Evolutionary conservation across 257 asterid genomes (phyloP).

Genomic region (Leonotis leonurus): DNA sequence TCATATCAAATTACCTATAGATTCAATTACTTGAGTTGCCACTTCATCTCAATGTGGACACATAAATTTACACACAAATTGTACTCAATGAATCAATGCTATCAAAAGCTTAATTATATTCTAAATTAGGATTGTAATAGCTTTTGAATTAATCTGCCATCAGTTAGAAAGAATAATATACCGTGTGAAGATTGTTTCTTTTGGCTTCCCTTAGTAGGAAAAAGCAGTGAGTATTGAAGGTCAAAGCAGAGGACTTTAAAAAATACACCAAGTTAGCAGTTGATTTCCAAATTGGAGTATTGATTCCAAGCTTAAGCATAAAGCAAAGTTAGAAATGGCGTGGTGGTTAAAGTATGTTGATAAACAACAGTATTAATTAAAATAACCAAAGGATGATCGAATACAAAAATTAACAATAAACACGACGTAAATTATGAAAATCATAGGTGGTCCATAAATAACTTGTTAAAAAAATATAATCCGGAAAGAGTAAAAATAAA

Average conservation of each 20-base stretch:
- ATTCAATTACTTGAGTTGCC: too few relatives aligned
- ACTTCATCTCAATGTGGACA: too few relatives aligned
- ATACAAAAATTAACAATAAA: not conserved
- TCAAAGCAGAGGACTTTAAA: conserved; percentile 10
- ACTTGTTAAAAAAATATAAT: too few relatives aligned
- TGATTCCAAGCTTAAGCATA: conserved; percentile 30
- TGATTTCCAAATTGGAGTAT: conserved; percentile 15
- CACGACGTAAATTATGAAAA: too few relatives aligned
- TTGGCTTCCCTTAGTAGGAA: conserved; percentile 17
- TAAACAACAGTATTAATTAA: not conserved
- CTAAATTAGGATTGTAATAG: too few relatives aligned
- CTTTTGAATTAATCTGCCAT: not conserved
- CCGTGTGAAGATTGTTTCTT: conserved; percentile 8
- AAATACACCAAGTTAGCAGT: conserved; percentile 10
- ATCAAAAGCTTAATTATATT: too few relatives aligned
- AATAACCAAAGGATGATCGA: too few relatives aligned
- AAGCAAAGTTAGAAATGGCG: conserved; percentile 15
- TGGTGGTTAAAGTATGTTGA: not conserved
- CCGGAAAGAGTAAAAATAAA: too few relatives aligned
- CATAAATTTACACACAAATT: too few relatives aligned
- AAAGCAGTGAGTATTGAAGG: conserved; percentile 13
- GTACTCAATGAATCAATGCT: not conserved
- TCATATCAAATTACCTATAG: too few relatives aligned
- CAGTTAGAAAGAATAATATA: conserved; percentile 14
- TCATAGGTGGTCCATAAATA: too few relatives aligned